Percentiles rank a stretch among this genome's conserved stretches.
Conservation (phyloP, 2,329 filamentous ascomycete species). For the Capronia epimyces region DNA sequence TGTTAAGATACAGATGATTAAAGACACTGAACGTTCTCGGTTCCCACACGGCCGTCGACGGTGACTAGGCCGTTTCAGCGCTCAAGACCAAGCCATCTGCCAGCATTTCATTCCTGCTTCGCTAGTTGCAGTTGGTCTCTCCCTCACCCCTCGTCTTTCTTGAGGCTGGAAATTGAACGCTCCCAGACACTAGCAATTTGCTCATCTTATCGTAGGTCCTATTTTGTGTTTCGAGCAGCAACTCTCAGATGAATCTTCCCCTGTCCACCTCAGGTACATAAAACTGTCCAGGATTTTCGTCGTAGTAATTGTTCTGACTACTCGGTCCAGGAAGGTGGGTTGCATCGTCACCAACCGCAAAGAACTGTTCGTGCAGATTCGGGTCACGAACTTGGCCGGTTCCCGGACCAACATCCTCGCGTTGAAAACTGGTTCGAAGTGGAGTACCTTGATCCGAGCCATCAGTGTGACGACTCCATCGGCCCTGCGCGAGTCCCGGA, state of each 20-base stretch:
- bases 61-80: too few relatives aligned
- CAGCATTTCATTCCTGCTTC: too few relatives aligned
- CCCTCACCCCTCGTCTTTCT: too few relatives aligned
- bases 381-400: conserved; percentile 23
- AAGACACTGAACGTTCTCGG: too few relatives aligned
- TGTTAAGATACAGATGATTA: too few relatives aligned
- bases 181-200: neutral
- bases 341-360: conserved; percentile 20
- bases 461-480: conserved; percentile 14
- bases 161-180: too few relatives aligned
- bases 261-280: neutral
- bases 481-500: conserved; percentile 25
- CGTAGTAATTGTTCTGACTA: neutral
- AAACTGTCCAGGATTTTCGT: conserved; percentile 1
- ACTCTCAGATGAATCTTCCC: neutral
- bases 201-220: conserved; percentile 6
- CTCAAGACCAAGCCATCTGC: too few relatives aligned
- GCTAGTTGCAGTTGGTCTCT: too few relatives aligned
- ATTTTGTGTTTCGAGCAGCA: neutral
- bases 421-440: conserved; percentile 23
- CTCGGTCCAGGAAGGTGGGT: conserved; percentile 12
- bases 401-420: conserved; percentile 26
- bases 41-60: too few relatives aligned
- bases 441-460: conserved; percentile 22
- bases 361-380: conserved; percentile 28